Evolutionary conservation across 148 eudicot genomes (phyloP), one percentile per base, ranked within the genome.

Genomic region (Rhododendron vialii): DNA sequence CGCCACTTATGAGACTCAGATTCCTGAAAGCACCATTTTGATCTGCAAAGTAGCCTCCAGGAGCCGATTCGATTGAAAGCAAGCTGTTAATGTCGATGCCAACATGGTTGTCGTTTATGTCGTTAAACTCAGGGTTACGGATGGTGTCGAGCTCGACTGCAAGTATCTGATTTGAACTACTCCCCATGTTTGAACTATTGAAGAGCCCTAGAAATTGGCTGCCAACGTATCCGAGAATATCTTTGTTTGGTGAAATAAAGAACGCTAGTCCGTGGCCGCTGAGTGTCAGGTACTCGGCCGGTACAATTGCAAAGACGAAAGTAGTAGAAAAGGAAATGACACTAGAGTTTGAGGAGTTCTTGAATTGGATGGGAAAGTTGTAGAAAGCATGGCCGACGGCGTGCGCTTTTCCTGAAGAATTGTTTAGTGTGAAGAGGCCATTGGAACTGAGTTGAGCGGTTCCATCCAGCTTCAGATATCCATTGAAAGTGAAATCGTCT

Each of bases 121-220:
- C 80, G 0, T 22, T 0, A 0, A 36, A 45, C 48, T 78, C 33
- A 45, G 0, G 0, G 18, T 0, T 3, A 0, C 0, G 0, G 53
- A 8, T 0, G 0, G 81, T 78, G 33, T 78, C 81, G 26, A 78
- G 6, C 81, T 78, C 55, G 1, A 78, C 55, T 43, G 81, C 81
- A 43, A 78, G 6, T 22, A 78, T 78, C 11, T 78, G 81, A 24
- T 78, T 45, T 22, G 55, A 43, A 45, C 8, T 45, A 24, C 0
- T 78, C 81, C 35, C 81, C 0, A 1, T 0, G 81, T 43, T 78
- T 11, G 15, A 11, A 0, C 0, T 0, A n/a, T 78, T 45, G 81
- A 78, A 78, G 33, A 78, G 53, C 30, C 81, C 81, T 3, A 78
- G 81, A 78, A 8, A 43, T n/a, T 45, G 20, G 20, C 18, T 1